Evolutionary conservation across 768 basidiomycete genomes (phyloP), one percentile per base, ranked within the genome.

Genomic region (Pleurotus ostreatus): DNA sequence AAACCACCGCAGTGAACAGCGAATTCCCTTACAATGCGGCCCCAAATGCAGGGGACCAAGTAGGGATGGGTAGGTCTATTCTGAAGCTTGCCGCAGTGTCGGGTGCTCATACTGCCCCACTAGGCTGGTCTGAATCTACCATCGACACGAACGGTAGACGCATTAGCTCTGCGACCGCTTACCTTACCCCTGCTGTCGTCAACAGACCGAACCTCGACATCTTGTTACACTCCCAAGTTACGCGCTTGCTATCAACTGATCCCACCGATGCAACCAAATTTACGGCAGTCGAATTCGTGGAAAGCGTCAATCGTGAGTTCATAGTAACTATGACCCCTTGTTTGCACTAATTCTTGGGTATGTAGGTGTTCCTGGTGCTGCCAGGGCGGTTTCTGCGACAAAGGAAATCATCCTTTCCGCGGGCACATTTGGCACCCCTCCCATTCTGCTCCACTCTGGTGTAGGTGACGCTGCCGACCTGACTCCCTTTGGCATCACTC

Each of bases 391-490:
- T 13, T 57, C 39, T 1, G 72, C 73, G 1, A 61, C 49, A n/a
- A 71, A 68, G 40, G 74, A 76, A 53, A 62, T 75, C 38, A 70
- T 77, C 26, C 62, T 77, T 5, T 73, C 73, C 2, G 72, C 69
- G 7, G 75, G 75, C 16, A 57, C 65, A 1, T 59, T 74, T 13
- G 30, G 30, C 34, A 74, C 75, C 2, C 71, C 75, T 1, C 68
- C 70, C 2, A 66, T 76, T 30, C 62, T 75, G 7, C 59, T 71
- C 46, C 66, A 69, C 25, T 74, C 72, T 11, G 74, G 74, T 38
- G 71, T 77, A 20, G 74, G 76, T 7, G 63, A 66, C 38, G 55
- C 51, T 11, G 38, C 41, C 23, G 61, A 63, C 11, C 65, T 75
- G 1, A 48, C 30, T 2, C 51, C 48, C 5, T 16, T 70, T n/a